A percentile compares a stretch with the other conserved stretches of the same genome.
These are phyloP conservation scores for Solanum bukasovii DNA, from an alignment of 257 asterid genomes.

Conservation along the genomic window DNA sequence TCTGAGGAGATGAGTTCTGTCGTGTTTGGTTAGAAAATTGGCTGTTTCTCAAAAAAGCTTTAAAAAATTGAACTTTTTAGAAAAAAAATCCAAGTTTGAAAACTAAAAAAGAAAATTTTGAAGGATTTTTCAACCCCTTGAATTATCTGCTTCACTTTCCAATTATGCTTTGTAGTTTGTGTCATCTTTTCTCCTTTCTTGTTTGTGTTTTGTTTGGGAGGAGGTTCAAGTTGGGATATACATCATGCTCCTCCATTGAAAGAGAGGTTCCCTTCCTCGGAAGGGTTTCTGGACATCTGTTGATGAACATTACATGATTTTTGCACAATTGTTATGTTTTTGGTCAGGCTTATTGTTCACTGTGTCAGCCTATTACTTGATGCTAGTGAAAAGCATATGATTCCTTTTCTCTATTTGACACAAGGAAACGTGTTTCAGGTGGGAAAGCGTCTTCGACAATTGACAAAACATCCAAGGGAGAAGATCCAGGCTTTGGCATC, in stretches of 20 bases:
- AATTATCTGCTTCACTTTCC: background rate
- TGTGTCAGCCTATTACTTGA: background rate
- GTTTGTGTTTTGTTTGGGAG: background rate
- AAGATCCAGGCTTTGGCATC: conserved; percentile 71
- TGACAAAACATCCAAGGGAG: conserved; percentile 75
- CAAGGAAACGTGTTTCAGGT: conserved; percentile 33
- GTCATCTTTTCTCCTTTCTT: background rate
- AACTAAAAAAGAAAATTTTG: background rate
- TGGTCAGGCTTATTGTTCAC: background rate
- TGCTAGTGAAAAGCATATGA: background rate
- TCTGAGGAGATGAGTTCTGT: background rate
- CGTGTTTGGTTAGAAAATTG: background rate
- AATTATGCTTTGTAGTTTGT: background rate
- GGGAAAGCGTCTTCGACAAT: conserved; percentile 77
- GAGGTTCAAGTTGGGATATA: background rate
- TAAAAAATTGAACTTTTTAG: background rate
- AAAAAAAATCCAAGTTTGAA: background rate
- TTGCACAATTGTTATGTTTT: background rate
- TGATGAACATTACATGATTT: background rate
- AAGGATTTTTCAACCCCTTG: background rate
- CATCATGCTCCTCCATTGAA: background rate
- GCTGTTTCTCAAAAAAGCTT: background rate
- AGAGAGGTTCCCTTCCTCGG: background rate
- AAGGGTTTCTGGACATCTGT: background rate
- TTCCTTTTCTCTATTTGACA: background rate